Evolutionary conservation across 2,329 filamentous ascomycete genomes (phyloP).

Genomic region (Cladorrhinum sp.): DNA sequence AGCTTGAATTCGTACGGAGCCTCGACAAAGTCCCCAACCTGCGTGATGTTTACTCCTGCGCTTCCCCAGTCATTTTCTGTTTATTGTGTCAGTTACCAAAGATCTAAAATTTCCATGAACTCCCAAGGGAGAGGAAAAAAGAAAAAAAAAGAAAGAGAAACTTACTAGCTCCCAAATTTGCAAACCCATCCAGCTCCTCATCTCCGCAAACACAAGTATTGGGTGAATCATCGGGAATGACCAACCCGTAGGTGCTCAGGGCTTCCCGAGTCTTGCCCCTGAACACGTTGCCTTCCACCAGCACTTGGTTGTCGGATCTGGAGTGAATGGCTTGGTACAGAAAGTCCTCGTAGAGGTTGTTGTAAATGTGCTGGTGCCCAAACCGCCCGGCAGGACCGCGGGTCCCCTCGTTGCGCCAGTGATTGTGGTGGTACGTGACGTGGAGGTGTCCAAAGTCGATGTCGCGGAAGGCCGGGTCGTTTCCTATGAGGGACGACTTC

Average conservation of each 20-base stretch:
- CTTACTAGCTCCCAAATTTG: constrained; percentile 51
- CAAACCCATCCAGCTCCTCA: constrained; percentile 52
- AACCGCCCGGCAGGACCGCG: constrained; percentile 48
- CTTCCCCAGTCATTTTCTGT: constrained; percentile 47
- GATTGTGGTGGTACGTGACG: constrained; percentile 50
- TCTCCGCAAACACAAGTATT: constrained; percentile 54
- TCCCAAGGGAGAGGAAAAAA: too few relatives aligned
- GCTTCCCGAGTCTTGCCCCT: constrained; percentile 46
- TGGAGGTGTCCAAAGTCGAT: constrained; percentile 44
- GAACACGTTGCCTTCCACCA: constrained; percentile 50
- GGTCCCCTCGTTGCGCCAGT: constrained; percentile 45
- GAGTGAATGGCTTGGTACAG: constrained; percentile 48
- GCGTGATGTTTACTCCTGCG: constrained; percentile 50
- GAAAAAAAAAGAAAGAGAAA: constrained; percentile 16
- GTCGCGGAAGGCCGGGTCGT: constrained; percentile 38
- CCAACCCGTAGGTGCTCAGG: constrained; percentile 51
- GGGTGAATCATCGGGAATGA: constrained; percentile 53
- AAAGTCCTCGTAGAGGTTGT: constrained; percentile 47
- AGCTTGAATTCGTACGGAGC: constrained; percentile 49
- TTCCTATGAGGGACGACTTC: constrained; percentile 46
- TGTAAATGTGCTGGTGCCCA: constrained; percentile 49
- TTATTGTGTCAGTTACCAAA: constrained; percentile 1
- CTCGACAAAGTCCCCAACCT: constrained; percentile 46
- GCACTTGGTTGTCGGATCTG: constrained; percentile 46
- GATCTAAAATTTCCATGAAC: not conserved